phyloP scores from a whole-genome alignment of 371 early-diverging fungal species.

The Massospora cicadina region DNA sequence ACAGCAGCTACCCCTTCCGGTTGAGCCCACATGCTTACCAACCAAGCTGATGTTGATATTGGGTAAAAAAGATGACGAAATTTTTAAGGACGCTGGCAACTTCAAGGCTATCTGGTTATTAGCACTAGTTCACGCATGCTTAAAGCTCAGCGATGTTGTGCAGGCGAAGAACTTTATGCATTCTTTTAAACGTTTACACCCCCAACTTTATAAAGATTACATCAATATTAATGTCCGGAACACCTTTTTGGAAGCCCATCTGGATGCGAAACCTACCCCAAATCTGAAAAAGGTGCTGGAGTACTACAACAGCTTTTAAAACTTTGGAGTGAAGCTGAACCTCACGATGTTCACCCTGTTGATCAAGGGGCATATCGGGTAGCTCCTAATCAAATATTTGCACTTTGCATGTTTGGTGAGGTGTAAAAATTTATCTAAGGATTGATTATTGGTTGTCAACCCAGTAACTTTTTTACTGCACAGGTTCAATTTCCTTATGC shows the following conservation, averaged over 20 bases:
- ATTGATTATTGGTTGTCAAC: no score
- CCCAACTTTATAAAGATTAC: slow-evolving; percentile 44
- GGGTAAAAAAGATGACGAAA: not conserved
- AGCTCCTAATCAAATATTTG: slow-evolving; percentile 14
- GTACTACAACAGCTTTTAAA: slow-evolving; percentile 52
- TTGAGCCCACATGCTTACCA: not conserved
- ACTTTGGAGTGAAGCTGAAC: slow-evolving; percentile 33
- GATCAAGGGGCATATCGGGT: slow-evolving; percentile 46
- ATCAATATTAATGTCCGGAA: slow-evolving; percentile 64
- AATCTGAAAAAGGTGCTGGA: slow-evolving; percentile 37
- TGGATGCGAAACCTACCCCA: slow-evolving; percentile 27
- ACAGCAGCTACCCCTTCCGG: not conserved
- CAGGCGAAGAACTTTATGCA: slow-evolving; percentile 60
- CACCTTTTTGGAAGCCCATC: slow-evolving; percentile 54
- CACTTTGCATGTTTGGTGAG: no score
- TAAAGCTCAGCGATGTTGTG: slow-evolving; percentile 46
- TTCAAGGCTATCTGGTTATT: slow-evolving; percentile 13
- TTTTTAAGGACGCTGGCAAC: not conserved
- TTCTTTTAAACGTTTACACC: slow-evolving; percentile 38
- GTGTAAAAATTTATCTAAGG: no score
- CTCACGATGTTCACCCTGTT: slow-evolving; percentile 55
- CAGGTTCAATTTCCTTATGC: no score
- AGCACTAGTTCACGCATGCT: slow-evolving; percentile 53
- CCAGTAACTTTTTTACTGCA: no score
- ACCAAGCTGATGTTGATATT: not conserved